Evolutionary conservation across 768 basidiomycete species (phyloP), one percentile per base, ranked within the genome.

Genomic region (Rhodotorula toruloides): DNA sequence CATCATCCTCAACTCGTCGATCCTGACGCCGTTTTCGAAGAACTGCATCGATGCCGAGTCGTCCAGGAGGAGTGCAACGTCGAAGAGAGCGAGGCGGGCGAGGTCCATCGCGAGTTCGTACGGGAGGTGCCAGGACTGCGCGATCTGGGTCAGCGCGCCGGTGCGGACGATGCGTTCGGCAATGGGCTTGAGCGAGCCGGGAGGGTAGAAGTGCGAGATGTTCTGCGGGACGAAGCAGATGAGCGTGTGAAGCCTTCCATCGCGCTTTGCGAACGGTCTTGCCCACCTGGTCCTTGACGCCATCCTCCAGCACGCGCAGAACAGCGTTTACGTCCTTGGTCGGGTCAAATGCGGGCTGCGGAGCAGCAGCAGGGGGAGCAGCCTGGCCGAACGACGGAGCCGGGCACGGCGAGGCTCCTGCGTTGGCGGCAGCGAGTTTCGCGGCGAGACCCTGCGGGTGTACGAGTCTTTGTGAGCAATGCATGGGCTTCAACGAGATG

Each of bases 31-130:
- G 25, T 73, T 64, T 71, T 80, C 77, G 67, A 78, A 78, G 56
- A 78, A 78, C 0, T 76, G 73, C 76, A 77, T 78, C 34, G 70
- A 75, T 22, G 48, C 65, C 12, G 44, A 53, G 52, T 70, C 65
- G 32, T 57, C 56, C 25, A 36, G 50, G 17, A 54, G 75, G 46
- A 79, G 71, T 44, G 77, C 63, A 9, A 76, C 65, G 60, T 80
- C 80, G 63, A 79, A 81, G 46, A 81, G 70, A 0, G 78, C 62
- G 12, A 80, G 60, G 69, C 79, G 77, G 44, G 77, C 74, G n/a
- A 80, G 63, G 68, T 81, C 80, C 32, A 73, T 71, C 7, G 79
- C 79, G n/a, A 81, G 68, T 70, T 81, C 80, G 43, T 74, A 73
- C 27, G 79, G 79, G 61, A 79, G 72, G 39, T 74, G 68, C 80